Base-by-base conservation (phyloP, 1,139 yeast species). In the Taphrina flavorubra region DNA sequence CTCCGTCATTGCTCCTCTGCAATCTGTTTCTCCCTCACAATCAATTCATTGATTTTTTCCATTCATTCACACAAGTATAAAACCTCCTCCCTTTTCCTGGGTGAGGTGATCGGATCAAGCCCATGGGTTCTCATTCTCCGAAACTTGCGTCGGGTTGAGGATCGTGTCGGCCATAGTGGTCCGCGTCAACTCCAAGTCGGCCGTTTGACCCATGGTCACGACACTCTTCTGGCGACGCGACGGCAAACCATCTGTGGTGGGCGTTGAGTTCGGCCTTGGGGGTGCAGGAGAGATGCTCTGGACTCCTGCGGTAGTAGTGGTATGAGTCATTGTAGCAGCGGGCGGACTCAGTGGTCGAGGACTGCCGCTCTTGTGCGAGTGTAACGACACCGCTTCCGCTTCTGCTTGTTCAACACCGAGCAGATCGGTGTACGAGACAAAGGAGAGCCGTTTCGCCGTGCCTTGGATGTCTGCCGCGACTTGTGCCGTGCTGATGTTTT, bases 341-440 rank as follows among this genome's bases (percentile, higher is more conserved):
- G 53, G 14, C 10, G 62, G 62, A 58, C 62, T 58, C 46, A 20
- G 20, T 8, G 62, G 53, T 31, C 36, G 34, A 4, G 62, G 62
- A 20, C 62, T 58, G 39, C 42, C 40, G n/a, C 62, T 58, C 62
- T 58, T 42, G 40, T 25, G 51, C 6, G 53, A 44, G 34, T 56
- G 60, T 20, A n/a, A 31, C 37, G 67, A 53, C 13, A 37, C 44
- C 4, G 67, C 67, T 13, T 56, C 67, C 6, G 59, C 60, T 36
- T 63, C 67, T 18, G 55, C 59, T 31, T 68, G 67, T 44, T 68
- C 69, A 13, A 68, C 63, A 16, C 59, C 63, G 8, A 68, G 51
- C 36, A 68, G 63, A 20, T 68, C 69, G 4, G 68, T 68, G 39
- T 68, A 68, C 39, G 66, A 59, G 40, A 68, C 69, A 46, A 68